Conservation (phyloP, 2,329 filamentous ascomycete genomes). For the Venturia carpophila region DNA sequence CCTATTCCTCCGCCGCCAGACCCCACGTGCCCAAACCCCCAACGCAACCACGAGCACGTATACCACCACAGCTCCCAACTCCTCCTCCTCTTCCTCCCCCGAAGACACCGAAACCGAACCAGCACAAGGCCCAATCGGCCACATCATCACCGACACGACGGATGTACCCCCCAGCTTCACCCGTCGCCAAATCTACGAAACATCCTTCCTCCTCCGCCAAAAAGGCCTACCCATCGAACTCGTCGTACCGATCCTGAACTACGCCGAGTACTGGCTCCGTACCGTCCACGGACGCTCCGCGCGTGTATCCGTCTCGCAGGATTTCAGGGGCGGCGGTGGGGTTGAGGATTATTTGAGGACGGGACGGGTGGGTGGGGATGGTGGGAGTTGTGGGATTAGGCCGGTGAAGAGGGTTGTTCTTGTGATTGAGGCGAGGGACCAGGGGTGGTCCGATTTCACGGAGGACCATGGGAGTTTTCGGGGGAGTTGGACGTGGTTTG, state of each 20-base stretch:
- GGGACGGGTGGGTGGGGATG: neutral
- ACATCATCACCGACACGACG: neutral
- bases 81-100: no score
- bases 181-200: conserved; percentile 9
- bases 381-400: neutral
- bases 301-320: neutral
- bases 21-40: neutral
- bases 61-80: no score
- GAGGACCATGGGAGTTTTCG: conserved; percentile 10
- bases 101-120: neutral
- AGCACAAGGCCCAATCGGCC: neutral
- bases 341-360: conserved; percentile 2
- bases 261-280: conserved; percentile 8
- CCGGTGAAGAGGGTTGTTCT: conserved; percentile 14
- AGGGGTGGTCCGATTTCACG: conserved; percentile 5
- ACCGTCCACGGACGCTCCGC: neutral
- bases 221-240: conserved; percentile 13
- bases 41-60: neutral
- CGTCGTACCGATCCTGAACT: conserved; percentile 4
- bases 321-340: neutral
- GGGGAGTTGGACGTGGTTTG: conserved; percentile 17
- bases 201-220: conserved; percentile 9
- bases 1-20: neutral
- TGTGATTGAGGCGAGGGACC: conserved; percentile 2
- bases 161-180: neutral